Conservation (phyloP, 176 grass and related monocot species). For the Triticum urartu region DNA sequence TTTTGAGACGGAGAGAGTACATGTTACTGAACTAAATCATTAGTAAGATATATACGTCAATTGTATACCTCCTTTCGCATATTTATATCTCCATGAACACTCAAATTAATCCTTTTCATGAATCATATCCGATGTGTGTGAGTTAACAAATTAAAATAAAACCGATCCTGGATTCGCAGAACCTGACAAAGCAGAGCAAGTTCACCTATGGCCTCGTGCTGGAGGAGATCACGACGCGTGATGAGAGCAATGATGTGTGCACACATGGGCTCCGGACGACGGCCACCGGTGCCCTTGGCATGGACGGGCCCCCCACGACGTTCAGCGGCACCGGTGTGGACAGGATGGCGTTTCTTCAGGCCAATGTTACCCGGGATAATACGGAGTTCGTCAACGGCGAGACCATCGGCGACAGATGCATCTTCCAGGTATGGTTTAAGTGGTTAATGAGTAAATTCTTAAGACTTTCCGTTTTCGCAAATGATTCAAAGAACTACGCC, state of each 20-base stretch:
- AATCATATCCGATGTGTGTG: background rate
- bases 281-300: slow-evolving; percentile 69
- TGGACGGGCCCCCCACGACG: slow-evolving; percentile 89
- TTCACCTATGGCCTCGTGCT: slow-evolving; percentile 86
- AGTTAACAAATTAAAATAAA: background rate
- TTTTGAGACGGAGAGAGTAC: too few species aligned
- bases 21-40: background rate
- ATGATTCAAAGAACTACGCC: background rate
- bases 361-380: slow-evolving; percentile 86
- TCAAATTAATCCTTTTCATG: background rate
- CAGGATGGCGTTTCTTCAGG: slow-evolving; percentile 67
- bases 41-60: too few species aligned
- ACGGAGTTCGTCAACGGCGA: slow-evolving; percentile 74
- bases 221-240: slow-evolving; percentile 87
- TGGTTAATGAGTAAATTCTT: background rate
- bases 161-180: slow-evolving; percentile 47
- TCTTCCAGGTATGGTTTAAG: slow-evolving; percentile 70
- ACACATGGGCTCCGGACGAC: slow-evolving; percentile 79
- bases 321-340: slow-evolving; percentile 86
- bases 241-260: slow-evolving; percentile 80
- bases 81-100: background rate
- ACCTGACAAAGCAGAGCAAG: slow-evolving; percentile 84
- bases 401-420: slow-evolving; percentile 76
- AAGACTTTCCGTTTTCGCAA: background rate
- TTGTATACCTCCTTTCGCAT: too few species aligned